Evolutionary conservation across 768 basidiomycete genomes (phyloP), one percentile per base, ranked within the genome.

Genomic region (Lactarius sanguifluus): DNA sequence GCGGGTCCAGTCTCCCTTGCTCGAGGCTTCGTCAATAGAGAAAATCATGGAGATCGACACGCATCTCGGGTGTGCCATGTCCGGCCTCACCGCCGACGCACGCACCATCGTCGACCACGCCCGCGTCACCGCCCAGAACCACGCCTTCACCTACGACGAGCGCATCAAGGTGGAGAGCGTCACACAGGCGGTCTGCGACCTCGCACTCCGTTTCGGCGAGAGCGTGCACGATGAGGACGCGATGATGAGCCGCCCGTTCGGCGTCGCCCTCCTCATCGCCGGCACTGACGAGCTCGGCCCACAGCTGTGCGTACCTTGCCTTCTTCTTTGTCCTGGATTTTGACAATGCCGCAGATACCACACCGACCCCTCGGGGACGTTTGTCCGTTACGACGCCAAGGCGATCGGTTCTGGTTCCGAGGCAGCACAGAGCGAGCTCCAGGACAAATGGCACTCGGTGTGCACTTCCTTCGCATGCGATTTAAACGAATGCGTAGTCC

Each of bases 101-200:
- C 87, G 97, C 69, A 99, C 97, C 57, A 99, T 99, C 92, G 93
- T 99, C 77, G 97, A 99, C 84, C 97, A 99, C 75, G 97, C 97
- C 32, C 86, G 97, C 67, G 96, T 99, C 65, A 98, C 97, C 6
- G 86, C 92, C 16, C 93, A 96, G 77, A 95, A 94, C 77, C 97
- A 99, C 78, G 77, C 88, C 3, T 99, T 98, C 81, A 96, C 93
- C 20, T 98, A 97, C 76, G 94, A 98, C 80, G 97, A 99, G 79
- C 81, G 77, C 71, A 98, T 98, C 81, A 94, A 93, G 75, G 95
- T 99, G 63, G 97, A 98, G 82, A 97, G 95, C 74, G 94, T 87
- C 63, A 97, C 97, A 2, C 97, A 98, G 81, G 96, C 96, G 1
- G 95, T 98, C 55, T 97, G 96, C 77, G 97, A 98, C 82, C 81